A percentile compares a stretch with the other conserved stretches of the same genome.
These are phyloP conservation scores for Cytospora paraplurivora DNA, from an alignment of 2,329 filamentous ascomycete species.

Conservation along the genomic window DNA sequence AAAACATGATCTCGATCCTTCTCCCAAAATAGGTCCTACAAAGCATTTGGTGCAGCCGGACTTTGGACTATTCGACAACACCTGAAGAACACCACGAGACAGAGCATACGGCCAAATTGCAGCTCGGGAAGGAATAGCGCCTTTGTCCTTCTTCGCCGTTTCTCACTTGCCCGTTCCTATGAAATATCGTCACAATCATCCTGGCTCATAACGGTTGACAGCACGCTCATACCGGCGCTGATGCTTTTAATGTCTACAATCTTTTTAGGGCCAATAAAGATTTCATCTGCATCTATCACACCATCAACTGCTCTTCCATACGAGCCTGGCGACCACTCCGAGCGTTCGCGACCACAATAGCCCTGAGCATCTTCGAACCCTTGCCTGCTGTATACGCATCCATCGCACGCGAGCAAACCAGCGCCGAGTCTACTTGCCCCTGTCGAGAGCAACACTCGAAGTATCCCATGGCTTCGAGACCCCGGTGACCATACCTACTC, in stretches of 20 bases:
- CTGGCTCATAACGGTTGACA: conserved; percentile 5
- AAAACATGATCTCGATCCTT: conserved; percentile 1
- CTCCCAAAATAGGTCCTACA: not conserved
- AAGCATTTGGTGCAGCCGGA: not conserved
- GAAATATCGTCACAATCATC: not conserved
- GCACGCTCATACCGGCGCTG: conserved; percentile 11
- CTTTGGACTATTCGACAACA: not conserved
- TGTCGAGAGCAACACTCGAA: conserved; percentile 2
- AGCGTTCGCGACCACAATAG: not conserved
- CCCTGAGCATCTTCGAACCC: conserved; percentile 2
- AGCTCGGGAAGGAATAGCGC: not conserved
- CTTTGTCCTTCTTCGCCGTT: not conserved
- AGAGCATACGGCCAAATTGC: conserved; percentile 3
- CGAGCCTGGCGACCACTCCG: conserved; percentile 8
- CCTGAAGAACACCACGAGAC: not conserved
- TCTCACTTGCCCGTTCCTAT: not conserved
- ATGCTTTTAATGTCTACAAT: conserved; percentile 17
- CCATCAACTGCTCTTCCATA: conserved; percentile 1
- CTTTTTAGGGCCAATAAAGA: conserved; percentile 12
- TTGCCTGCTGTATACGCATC: not conserved
- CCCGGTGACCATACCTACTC: conserved; percentile 32
- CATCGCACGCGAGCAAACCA: conserved; percentile 1
- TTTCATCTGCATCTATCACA: conserved; percentile 21
- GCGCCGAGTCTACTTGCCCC: not conserved
- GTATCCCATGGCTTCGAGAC: conserved; percentile 40